Conservation (phyloP, 306 rosid genomes). For the Acacia crassicarpa region DNA sequence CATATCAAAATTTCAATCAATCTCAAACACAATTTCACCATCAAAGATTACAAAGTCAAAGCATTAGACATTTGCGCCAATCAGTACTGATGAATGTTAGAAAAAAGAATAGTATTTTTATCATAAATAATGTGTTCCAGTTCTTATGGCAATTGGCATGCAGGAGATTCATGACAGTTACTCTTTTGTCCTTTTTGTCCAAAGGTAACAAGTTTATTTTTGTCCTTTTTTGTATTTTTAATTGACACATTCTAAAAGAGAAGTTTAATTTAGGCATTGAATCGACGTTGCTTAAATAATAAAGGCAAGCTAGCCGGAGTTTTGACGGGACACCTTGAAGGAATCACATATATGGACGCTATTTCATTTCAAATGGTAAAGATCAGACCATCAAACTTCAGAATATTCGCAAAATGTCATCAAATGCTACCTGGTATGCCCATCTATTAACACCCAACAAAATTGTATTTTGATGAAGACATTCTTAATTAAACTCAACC, state of each 20-base stretch:
- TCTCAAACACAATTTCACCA: background rate
- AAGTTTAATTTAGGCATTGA: slow-evolving; percentile 76
- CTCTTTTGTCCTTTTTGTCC: too few species aligned
- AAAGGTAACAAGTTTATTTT: slow-evolving; percentile 8
- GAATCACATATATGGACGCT: slow-evolving; percentile 84
- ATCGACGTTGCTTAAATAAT: slow-evolving; percentile 68
- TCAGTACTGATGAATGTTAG: slow-evolving; percentile 12
- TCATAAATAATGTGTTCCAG: slow-evolving; percentile 19
- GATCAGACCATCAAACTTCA: slow-evolving; percentile 96
- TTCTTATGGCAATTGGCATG: slow-evolving; percentile 29
- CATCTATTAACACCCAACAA: slow-evolving; percentile 2
- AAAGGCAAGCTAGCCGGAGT: slow-evolving; percentile 78
- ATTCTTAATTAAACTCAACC: background rate
- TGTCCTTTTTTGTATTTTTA: background rate
- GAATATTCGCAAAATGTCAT: slow-evolving; percentile 89
- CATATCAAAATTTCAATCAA: too few species aligned
- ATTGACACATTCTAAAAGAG: slow-evolving; percentile 8
- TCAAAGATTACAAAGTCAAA: background rate
- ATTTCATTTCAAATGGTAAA: slow-evolving; percentile 91
- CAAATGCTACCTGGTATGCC: slow-evolving; percentile 62
- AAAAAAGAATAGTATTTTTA: slow-evolving; percentile 4
- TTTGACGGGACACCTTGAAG: slow-evolving; percentile 84
- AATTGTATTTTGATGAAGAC: background rate
- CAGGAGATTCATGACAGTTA: slow-evolving; percentile 86
- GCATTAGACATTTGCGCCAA: slow-evolving; percentile 5